These are phyloP conservation scores for Fusarium sacchari DNA, from an alignment of 2,329 filamentous ascomycete genomes.

Conservation along the genomic window DNA sequence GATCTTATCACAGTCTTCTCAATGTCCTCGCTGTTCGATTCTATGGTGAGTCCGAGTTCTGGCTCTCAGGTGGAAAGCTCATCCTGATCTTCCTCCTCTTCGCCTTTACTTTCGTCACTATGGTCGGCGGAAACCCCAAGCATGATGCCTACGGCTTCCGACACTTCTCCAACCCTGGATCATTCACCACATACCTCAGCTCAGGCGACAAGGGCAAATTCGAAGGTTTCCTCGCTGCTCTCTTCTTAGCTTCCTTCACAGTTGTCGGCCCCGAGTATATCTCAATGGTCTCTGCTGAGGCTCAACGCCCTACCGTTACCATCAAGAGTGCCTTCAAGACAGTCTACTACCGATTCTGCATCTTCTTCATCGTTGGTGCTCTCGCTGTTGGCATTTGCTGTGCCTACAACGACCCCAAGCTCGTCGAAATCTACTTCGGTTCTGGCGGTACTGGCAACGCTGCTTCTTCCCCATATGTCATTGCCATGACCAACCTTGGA, in stretches of 20 bases:
- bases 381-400: constrained; percentile 69
- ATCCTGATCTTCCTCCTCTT: constrained; percentile 56
- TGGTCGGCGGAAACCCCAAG: constrained; percentile 68
- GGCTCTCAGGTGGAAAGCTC: constrained; percentile 58
- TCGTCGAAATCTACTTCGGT: constrained; percentile 61
- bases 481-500: constrained; percentile 60
- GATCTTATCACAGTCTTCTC: constrained; percentile 38
- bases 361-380: constrained; percentile 48
- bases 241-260: constrained; percentile 68
- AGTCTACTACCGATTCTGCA: constrained; percentile 62
- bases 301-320: constrained; percentile 65
- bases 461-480: constrained; percentile 56
- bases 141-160: constrained; percentile 69
- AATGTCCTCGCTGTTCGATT: constrained; percentile 55
- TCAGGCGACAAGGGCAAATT: constrained; percentile 70
- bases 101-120: constrained; percentile 68
- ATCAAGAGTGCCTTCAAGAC: constrained; percentile 63
- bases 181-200: constrained; percentile 62
- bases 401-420: constrained; percentile 65
- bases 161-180: constrained; percentile 72
- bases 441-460: constrained; percentile 53
- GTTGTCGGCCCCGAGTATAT: constrained; percentile 72
- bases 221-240: constrained; percentile 71
- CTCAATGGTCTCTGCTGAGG: constrained; percentile 71
- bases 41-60: constrained; percentile 59